Conservation (phyloP, 2,329 filamentous ascomycete genomes). For the Sporothrix brunneoviolacea region DNA sequence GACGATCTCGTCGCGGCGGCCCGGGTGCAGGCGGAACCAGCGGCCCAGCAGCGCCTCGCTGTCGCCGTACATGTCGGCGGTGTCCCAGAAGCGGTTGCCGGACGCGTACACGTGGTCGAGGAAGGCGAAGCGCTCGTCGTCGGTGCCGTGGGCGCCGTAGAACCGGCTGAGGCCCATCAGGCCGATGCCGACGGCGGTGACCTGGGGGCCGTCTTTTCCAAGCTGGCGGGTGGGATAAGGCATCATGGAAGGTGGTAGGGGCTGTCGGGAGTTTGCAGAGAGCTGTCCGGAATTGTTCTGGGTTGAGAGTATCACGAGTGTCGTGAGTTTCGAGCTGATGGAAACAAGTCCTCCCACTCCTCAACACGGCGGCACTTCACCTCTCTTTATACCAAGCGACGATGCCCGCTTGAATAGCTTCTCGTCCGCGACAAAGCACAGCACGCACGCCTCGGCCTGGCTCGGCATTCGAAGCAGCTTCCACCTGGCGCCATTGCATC, state of each 20-base stretch:
- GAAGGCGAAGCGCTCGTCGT: conserved; percentile 34
- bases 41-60: conserved; percentile 37
- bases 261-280: too few species aligned
- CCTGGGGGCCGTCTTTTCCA: conserved; percentile 39
- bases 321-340: too few species aligned
- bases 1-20: conserved; percentile 35
- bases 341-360: too few species aligned
- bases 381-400: too few species aligned
- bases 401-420: too few species aligned
- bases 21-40: conserved; percentile 36
- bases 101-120: conserved; percentile 36
- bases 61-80: conserved; percentile 36
- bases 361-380: too few species aligned
- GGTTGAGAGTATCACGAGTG: too few species aligned
- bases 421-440: too few species aligned
- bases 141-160: conserved; percentile 20
- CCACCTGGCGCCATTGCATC: too few species aligned
- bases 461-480: too few species aligned
- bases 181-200: conserved; percentile 40
- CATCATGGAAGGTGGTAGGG: background rate
- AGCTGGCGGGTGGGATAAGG: conserved; percentile 33
- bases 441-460: too few species aligned
- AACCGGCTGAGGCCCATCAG: conserved; percentile 33
- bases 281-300: too few species aligned
- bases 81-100: conserved; percentile 39